phyloP scores from a whole-genome alignment of 169 alveolate species.

The Eimeria maxima region DNA sequence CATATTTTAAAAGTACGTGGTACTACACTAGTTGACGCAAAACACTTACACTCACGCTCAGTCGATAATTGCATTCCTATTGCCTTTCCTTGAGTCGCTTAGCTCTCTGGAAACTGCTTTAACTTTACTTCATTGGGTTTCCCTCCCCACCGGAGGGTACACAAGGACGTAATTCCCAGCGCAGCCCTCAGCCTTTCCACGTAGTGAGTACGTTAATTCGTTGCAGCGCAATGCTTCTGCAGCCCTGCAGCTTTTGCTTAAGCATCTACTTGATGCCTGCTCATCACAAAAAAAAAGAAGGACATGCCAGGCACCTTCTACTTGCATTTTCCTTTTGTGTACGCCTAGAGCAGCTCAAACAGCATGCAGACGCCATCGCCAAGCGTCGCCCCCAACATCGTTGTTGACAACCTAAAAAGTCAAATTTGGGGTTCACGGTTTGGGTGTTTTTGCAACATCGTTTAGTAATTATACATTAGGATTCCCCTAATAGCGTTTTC shows the following conservation, averaged over 20 bases:
- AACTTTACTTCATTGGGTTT: neutral
- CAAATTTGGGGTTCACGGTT: neutral
- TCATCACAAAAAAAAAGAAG: neutral
- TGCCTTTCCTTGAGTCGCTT: neutral
- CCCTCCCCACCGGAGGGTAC: neutral
- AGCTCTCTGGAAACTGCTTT: neutral
- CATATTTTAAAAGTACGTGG: neutral
- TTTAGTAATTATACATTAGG: too few species aligned
- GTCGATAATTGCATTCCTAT: neutral
- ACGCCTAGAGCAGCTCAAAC: neutral
- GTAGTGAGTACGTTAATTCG: neutral
- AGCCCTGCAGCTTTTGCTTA: neutral
- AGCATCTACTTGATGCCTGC: neutral
- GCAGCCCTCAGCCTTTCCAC: neutral
- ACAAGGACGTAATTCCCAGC: neutral
- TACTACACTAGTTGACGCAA: neutral
- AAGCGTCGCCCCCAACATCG: neutral
- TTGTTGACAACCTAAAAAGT: neutral
- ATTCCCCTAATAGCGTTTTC: too few species aligned
- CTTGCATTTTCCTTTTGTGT: neutral
- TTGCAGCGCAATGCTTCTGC: neutral
- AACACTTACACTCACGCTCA: neutral
- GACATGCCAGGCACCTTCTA: neutral
- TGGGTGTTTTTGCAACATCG: neutral
- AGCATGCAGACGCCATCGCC: neutral